These are phyloP conservation scores for Ballota nigra DNA, from an alignment of 257 asterid genomes.

Conservation along the genomic window DNA sequence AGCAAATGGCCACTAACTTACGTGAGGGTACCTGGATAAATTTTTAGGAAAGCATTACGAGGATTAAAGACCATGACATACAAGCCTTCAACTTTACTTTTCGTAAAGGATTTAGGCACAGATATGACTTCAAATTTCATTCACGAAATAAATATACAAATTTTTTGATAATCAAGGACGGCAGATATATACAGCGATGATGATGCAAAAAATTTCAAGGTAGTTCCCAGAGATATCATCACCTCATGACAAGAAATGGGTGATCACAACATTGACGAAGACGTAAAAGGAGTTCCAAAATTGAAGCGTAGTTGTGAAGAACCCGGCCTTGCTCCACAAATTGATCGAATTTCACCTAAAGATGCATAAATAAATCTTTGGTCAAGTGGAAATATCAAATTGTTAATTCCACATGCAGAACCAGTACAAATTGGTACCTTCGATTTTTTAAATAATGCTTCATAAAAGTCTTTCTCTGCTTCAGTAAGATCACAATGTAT, in stretches of 20 bases:
- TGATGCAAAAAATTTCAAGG: neutral
- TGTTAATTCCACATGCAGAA: neutral
- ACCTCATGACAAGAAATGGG: slow-evolving; percentile 98
- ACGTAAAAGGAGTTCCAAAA: slow-evolving; percentile 90
- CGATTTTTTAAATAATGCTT: slow-evolving; percentile 84
- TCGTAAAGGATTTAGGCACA: neutral
- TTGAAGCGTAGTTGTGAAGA: slow-evolving; percentile 97
- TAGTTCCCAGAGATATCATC: slow-evolving; percentile 18
- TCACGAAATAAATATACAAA: neutral
- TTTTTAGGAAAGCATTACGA: neutral
- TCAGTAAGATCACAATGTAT: slow-evolving; percentile 80
- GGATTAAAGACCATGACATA: neutral
- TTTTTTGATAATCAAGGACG: too few species aligned
- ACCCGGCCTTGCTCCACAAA: slow-evolving; percentile 99
- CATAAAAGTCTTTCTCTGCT: slow-evolving; percentile 86
- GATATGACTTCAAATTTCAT: neutral
- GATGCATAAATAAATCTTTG: slow-evolving; percentile 21
- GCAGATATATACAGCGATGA: too few species aligned
- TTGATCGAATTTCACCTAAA: slow-evolving; percentile 84
- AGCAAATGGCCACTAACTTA: too few species aligned
- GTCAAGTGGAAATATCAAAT: slow-evolving; percentile 18
- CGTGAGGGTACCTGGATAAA: too few species aligned
- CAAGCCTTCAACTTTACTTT: slow-evolving; percentile 8
- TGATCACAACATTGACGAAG: slow-evolving; percentile 99
- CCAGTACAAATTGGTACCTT: slow-evolving; percentile 50